phyloP scores from a whole-genome alignment of 306 rosid genomes.

The Medicago lupulina region DNA sequence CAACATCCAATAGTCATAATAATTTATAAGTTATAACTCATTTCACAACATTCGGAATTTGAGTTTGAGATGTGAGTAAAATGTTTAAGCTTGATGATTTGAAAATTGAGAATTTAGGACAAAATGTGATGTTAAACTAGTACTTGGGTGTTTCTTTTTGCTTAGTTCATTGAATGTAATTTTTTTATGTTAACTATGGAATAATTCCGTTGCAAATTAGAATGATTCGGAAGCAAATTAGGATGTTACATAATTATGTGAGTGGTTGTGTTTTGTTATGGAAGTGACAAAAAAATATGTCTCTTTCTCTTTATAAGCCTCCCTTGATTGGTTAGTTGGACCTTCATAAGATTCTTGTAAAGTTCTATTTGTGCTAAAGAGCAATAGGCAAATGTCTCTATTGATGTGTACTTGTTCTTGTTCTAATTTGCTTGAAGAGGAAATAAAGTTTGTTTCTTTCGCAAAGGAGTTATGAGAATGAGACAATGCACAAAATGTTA shows the following conservation, averaged over 20 bases:
- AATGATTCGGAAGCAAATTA: no score
- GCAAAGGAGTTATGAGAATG: neutral
- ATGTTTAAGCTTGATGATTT: neutral
- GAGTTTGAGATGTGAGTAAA: no score
- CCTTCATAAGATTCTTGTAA: neutral
- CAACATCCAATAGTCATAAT: neutral
- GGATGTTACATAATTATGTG: no score
- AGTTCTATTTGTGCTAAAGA: slow-evolving; percentile 13
- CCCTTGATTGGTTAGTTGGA: neutral
- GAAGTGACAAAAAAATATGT: no score
- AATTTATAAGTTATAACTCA: no score
- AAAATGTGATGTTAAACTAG: neutral
- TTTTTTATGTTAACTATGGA: no score
- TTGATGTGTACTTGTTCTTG: neutral
- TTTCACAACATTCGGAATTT: no score
- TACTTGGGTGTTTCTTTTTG: no score
- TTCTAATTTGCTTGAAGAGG: neutral
- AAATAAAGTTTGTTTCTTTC: slow-evolving; percentile 14
- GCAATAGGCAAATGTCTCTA: neutral
- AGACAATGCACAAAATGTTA: neutral
- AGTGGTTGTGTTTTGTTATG: no score
- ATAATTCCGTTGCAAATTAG: no score
- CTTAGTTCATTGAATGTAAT: no score
- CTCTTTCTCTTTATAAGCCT: neutral
- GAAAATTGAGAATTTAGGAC: neutral